phyloP scores from a whole-genome alignment of 768 basidiomycete genomes.

The Stropharia rugosoannulata region DNA sequence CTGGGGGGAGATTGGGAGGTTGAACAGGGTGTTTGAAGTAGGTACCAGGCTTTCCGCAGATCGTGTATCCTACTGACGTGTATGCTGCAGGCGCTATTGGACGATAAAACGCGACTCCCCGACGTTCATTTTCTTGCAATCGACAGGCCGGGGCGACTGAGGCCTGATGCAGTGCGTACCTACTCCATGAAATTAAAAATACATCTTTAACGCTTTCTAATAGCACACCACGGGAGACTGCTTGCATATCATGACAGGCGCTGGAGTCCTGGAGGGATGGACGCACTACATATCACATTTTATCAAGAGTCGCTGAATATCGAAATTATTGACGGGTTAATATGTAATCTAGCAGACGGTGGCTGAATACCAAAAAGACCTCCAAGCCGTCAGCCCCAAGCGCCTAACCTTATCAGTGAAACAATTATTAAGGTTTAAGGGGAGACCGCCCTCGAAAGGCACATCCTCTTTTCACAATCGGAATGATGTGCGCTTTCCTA shows the following conservation, averaged over 20 bases:
- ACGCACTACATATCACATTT: slow-evolving; percentile 50
- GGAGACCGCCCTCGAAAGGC: too few species aligned
- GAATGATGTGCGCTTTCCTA: too few species aligned
- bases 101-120: slow-evolving; percentile 37
- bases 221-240: slow-evolving; percentile 35
- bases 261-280: slow-evolving; percentile 51
- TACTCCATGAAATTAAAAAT: background rate
- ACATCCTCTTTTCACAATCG: too few species aligned
- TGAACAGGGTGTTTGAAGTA: slow-evolving; percentile 62
- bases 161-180: slow-evolving; percentile 62
- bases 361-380: too few species aligned
- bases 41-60: slow-evolving; percentile 9
- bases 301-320: slow-evolving; percentile 13
- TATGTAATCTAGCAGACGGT: too few species aligned
- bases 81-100: slow-evolving; percentile 37
- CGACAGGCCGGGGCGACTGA: slow-evolving; percentile 57
- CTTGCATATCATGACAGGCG: slow-evolving; percentile 47
- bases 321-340: background rate
- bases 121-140: slow-evolving; percentile 60
- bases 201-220: background rate
- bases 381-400: too few species aligned
- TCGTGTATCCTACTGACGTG: background rate
- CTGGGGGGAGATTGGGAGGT: slow-evolving; percentile 60
- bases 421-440: too few species aligned
- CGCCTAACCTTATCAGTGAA: too few species aligned